These are phyloP conservation scores for Zoysia japonica DNA, from an alignment of 176 grass and related monocot genomes.

Conservation along the genomic window DNA sequence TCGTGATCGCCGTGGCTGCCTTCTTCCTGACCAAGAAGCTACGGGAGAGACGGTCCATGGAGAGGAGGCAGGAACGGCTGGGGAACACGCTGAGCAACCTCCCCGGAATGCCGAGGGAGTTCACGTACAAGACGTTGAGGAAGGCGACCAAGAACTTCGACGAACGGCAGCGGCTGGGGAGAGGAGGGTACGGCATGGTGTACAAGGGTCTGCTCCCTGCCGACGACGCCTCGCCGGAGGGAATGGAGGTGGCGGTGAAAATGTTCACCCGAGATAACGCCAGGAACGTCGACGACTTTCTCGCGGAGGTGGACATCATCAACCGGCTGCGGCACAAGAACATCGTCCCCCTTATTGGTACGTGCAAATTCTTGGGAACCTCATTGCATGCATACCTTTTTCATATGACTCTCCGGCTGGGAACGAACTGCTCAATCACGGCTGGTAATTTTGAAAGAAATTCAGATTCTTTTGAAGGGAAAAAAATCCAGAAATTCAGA, in stretches of 20 bases:
- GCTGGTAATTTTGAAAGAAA: too few species aligned
- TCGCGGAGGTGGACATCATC: slow-evolving; percentile 61
- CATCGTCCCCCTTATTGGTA: slow-evolving; percentile 59
- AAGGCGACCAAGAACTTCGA: slow-evolving; percentile 59
- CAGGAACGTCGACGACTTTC: slow-evolving; percentile 47
- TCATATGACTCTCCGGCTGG: too few species aligned
- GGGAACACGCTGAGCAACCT: slow-evolving; percentile 46
- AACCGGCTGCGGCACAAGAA: slow-evolving; percentile 58
- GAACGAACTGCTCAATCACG: too few species aligned
- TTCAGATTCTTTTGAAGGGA: too few species aligned
- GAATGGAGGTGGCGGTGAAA: slow-evolving; percentile 56
- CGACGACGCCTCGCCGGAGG: slow-evolving; percentile 8
- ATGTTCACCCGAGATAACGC: slow-evolving; percentile 43
- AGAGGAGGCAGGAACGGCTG: slow-evolving; percentile 31
- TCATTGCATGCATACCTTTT: too few species aligned
- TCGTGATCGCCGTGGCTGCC: not conserved
- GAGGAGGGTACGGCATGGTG: slow-evolving; percentile 50
- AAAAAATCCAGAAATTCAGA: not conserved
- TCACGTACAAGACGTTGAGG: slow-evolving; percentile 37
- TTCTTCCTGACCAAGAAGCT: not conserved
- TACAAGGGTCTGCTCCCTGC: slow-evolving; percentile 46
- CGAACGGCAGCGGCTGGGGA: slow-evolving; percentile 33
- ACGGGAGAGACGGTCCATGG: not conserved
- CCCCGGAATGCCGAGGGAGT: slow-evolving; percentile 49
- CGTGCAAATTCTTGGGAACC: not conserved